These are phyloP conservation scores for Biancaea sappan DNA, from an alignment of 306 rosid species.

Conservation along the genomic window DNA sequence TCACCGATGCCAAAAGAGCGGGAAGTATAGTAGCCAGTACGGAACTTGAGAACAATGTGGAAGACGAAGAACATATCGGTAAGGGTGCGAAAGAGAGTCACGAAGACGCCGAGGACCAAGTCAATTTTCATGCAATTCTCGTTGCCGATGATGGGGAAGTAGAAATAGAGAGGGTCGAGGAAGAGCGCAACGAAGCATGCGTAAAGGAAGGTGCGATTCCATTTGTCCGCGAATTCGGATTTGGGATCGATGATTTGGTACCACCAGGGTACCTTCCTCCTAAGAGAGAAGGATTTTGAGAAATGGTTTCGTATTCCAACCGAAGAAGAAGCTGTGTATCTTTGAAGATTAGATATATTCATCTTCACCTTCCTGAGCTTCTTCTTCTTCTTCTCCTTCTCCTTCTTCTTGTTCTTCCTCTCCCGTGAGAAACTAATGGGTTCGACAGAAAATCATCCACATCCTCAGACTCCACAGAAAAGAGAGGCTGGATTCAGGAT, in stretches of 20 bases:
- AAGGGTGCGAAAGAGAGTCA: slow-evolving; percentile 68
- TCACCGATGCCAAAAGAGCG: slow-evolving; percentile 70
- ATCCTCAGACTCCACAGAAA: no score
- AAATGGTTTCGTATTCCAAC: slow-evolving; percentile 43
- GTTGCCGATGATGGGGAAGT: slow-evolving; percentile 57
- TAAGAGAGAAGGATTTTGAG: slow-evolving; percentile 47
- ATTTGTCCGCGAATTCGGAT: slow-evolving; percentile 50
- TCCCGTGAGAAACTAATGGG: slow-evolving; percentile 8
- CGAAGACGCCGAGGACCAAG: slow-evolving; percentile 49
- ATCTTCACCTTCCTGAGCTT: not conserved
- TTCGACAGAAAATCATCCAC: not conserved
- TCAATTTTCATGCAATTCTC: slow-evolving; percentile 62
- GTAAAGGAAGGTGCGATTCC: slow-evolving; percentile 68
- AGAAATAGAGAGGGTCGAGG: slow-evolving; percentile 87
- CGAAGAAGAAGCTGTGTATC: slow-evolving; percentile 31
- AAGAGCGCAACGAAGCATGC: slow-evolving; percentile 67
- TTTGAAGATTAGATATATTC: slow-evolving; percentile 9
- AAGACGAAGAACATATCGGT: slow-evolving; percentile 69
- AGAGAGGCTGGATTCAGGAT: no score
- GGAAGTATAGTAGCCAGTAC: slow-evolving; percentile 62
- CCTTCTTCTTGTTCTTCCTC: not conserved
- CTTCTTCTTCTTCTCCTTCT: slow-evolving; percentile 6
- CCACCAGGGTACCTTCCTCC: slow-evolving; percentile 76
- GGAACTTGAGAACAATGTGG: slow-evolving; percentile 69
- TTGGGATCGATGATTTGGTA: slow-evolving; percentile 67